phyloP scores from a whole-genome alignment of 495 filamentous ascomycete genomes.

The Aspergillus olivimuriae region DNA sequence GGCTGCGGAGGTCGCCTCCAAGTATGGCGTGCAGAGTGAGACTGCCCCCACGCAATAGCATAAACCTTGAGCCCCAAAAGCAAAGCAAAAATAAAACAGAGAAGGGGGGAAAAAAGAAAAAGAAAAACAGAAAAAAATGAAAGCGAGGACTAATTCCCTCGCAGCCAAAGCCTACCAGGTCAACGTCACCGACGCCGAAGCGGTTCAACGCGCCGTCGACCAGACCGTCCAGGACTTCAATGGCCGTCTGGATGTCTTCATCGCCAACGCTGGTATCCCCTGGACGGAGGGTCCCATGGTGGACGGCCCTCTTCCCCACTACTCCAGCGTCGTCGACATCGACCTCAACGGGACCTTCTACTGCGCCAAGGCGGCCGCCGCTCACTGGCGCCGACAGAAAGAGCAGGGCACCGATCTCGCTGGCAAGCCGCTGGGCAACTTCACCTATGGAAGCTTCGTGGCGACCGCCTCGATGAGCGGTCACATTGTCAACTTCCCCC shows the following conservation, averaged over 20 bases:
- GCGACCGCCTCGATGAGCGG: slow-evolving; percentile 77
- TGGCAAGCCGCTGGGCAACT: slow-evolving; percentile 62
- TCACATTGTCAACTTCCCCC: slow-evolving; percentile 83
- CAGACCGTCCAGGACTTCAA: slow-evolving; percentile 62
- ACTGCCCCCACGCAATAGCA: too few relatives aligned
- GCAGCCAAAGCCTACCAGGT: slow-evolving; percentile 73
- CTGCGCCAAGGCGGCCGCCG: slow-evolving; percentile 71
- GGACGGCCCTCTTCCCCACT: slow-evolving; percentile 58
- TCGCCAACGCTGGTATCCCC: slow-evolving; percentile 73
- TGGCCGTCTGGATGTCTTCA: slow-evolving; percentile 69
- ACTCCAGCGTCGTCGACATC: slow-evolving; percentile 61
- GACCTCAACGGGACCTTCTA: slow-evolving; percentile 81
- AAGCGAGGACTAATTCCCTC: background rate
- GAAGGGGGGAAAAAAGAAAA: too few relatives aligned
- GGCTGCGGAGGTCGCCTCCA: slow-evolving; percentile 66
- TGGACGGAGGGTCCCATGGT: slow-evolving; percentile 66
- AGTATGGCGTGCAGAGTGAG: slow-evolving; percentile 75
- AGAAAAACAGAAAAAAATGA: too few relatives aligned
- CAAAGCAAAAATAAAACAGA: too few relatives aligned
- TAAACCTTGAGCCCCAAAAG: too few relatives aligned
- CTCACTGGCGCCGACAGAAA: slow-evolving; percentile 61
- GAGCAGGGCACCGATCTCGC: slow-evolving; percentile 58
- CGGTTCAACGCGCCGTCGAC: slow-evolving; percentile 52
- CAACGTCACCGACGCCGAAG: slow-evolving; percentile 52
- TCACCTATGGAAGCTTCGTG: slow-evolving; percentile 65